A percentile compares a stretch with the other conserved stretches of the same genome.
phyloP scores from a whole-genome alignment of 345 rosid species.

The Xanthoceras sorbifolium region DNA sequence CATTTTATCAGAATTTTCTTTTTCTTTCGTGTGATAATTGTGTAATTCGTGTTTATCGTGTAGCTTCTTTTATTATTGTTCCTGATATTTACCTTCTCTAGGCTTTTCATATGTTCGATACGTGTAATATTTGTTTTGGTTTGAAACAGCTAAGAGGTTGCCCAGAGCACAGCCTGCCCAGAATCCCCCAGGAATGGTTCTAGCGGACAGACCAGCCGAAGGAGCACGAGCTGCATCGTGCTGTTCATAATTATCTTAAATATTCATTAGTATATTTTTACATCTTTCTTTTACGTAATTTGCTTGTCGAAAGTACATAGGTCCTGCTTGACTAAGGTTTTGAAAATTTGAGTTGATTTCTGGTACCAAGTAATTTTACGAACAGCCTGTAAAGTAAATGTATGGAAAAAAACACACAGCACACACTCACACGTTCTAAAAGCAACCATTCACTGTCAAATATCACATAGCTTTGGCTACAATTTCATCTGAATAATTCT shows the following conservation, averaged over 20 bases:
- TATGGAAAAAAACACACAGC: background rate
- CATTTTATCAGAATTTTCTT: no score
- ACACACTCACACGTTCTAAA: no score
- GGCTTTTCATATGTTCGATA: slow-evolving; percentile 1
- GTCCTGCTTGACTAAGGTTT: background rate
- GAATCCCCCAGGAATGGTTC: slow-evolving; percentile 56
- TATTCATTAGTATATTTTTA: background rate
- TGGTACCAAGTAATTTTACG: background rate
- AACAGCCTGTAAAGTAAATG: background rate
- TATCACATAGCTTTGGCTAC: background rate
- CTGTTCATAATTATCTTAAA: slow-evolving; percentile 35
- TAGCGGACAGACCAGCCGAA: slow-evolving; percentile 39
- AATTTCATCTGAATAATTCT: background rate
- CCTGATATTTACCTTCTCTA: background rate
- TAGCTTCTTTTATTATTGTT: background rate
- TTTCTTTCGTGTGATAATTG: background rate
- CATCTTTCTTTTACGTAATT: background rate
- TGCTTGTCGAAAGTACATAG: background rate
- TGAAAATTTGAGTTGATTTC: background rate
- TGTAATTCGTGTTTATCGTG: background rate
- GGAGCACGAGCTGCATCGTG: slow-evolving; percentile 45
- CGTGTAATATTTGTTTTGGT: background rate
- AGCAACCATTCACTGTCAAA: background rate
- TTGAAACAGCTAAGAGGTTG: slow-evolving; percentile 53
- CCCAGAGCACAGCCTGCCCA: slow-evolving; percentile 64